A percentile compares a stretch with the other conserved stretches of the same genome.
phyloP scores from a whole-genome alignment of 305 asterid genomes.

The Fraxinus velutina region DNA sequence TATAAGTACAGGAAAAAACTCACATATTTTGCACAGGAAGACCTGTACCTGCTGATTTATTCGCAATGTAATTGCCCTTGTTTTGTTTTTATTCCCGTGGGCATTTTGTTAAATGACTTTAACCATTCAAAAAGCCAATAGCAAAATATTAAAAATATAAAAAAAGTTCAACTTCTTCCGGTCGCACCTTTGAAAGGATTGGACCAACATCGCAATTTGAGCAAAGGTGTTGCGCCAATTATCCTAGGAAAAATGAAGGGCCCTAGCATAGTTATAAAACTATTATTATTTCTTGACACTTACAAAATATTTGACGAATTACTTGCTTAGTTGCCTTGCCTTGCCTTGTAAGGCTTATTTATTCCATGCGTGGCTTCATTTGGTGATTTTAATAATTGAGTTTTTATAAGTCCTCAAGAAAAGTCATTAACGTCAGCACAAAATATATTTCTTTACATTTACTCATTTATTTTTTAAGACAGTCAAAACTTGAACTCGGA shows the following conservation, averaged over 20 bases:
- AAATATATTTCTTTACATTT: not conserved
- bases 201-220: not conserved
- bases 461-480: not conserved
- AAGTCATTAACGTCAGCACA: not conserved
- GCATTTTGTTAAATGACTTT: not conserved
- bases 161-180: not conserved
- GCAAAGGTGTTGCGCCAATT: not conserved
- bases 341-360: slow-evolving; percentile 14
- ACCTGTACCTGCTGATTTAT: no score
- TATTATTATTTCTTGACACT: not conserved
- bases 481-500: not conserved
- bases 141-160: no score
- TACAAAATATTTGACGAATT: not conserved
- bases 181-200: not conserved
- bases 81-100: not conserved
- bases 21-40: no score
- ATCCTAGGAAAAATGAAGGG: not conserved
- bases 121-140: not conserved
- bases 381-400: slow-evolving; percentile 4
- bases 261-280: not conserved
- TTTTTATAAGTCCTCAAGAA: not conserved
- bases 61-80: not conserved
- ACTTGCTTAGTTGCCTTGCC: slow-evolving; percentile 14
- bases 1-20: no score
- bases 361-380: slow-evolving; percentile 6